A percentile compares a stretch with the other conserved stretches of the same genome.
These are phyloP conservation scores for Suillus discolor DNA, from an alignment of 768 basidiomycete genomes.

Conservation along the genomic window DNA sequence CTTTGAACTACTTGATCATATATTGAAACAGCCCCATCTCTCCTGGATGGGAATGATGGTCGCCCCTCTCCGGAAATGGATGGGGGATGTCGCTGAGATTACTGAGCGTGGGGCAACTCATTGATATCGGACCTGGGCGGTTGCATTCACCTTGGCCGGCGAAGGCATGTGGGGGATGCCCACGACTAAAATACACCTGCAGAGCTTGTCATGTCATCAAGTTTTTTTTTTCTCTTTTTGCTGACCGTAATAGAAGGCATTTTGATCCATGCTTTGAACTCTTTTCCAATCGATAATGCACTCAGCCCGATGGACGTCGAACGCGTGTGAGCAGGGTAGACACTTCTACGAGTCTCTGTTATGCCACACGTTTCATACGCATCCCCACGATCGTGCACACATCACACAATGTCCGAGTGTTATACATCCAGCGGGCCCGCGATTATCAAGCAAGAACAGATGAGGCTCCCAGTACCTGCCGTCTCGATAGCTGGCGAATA, in stretches of 20 bases:
- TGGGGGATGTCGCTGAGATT: background rate
- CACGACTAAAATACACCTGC: background rate
- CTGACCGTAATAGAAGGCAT: background rate
- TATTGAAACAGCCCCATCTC: background rate
- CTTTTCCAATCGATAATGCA: background rate
- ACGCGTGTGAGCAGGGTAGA: background rate
- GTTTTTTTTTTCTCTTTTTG: too few species aligned
- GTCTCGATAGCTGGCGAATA: background rate
- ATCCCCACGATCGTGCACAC: background rate
- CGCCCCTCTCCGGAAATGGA: slow-evolving; percentile 1
- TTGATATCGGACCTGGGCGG: background rate
- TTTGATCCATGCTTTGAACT: background rate
- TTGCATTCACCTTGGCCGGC: background rate
- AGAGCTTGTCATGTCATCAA: background rate
- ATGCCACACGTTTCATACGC: background rate
- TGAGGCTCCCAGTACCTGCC: slow-evolving; percentile 1
- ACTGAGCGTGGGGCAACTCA: background rate
- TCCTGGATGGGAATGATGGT: background rate
- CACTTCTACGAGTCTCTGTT: background rate
- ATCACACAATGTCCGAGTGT: background rate
- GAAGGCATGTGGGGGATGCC: background rate
- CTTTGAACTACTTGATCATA: background rate
- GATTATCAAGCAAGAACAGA: background rate
- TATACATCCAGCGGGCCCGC: background rate
- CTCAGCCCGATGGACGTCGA: background rate